Evolutionary conservation across 352 stramenopile genomes (phyloP).

Genomic region (Lagenidium sp.): DNA sequence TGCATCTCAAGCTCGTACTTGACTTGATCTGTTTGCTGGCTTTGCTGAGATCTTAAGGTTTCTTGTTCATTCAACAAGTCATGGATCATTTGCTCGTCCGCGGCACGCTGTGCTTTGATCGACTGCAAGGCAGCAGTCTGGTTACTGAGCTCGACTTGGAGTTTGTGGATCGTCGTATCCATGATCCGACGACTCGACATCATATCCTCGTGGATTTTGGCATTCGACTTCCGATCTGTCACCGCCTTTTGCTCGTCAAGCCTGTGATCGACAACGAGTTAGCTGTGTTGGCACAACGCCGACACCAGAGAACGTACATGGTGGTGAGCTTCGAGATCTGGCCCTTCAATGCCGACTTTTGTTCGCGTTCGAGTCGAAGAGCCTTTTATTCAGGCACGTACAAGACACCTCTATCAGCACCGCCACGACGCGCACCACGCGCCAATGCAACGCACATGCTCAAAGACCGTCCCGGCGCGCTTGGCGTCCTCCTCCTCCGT

Average conservation of each 20-base stretch:
- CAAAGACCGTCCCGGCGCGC: constrained; percentile 75
- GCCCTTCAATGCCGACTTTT: constrained; percentile 53
- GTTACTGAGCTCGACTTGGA: constrained; percentile 54
- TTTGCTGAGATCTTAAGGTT: constrained; percentile 44
- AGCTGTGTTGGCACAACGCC: neutral
- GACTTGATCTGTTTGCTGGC: constrained; percentile 27
- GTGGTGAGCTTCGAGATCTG: constrained; percentile 77
- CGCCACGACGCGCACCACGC: neutral
- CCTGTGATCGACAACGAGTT: constrained; percentile 10
- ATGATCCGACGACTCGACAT: constrained; percentile 76
- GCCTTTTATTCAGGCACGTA: constrained; percentile 19
- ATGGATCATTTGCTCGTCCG: constrained; percentile 76
- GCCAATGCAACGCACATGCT: constrained; percentile 37
- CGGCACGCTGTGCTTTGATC: constrained; percentile 60
- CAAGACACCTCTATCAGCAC: neutral
- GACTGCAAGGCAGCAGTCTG: constrained; percentile 47
- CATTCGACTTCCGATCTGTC: constrained; percentile 32
- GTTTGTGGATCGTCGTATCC: constrained; percentile 67
- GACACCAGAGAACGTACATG: constrained; percentile 23
- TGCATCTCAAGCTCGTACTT: constrained; percentile 71
- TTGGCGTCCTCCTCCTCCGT: constrained; percentile 85
- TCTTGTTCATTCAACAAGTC: constrained; percentile 82
- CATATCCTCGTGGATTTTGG: constrained; percentile 74
- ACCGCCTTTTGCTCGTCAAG: constrained; percentile 31
- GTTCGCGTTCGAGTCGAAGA: constrained; percentile 69